A percentile compares a stretch with the other conserved stretches of the same genome.
Evolutionary conservation across 306 rosid genomes (phyloP).

Genomic region (Coriaria nepalensis): DNA sequence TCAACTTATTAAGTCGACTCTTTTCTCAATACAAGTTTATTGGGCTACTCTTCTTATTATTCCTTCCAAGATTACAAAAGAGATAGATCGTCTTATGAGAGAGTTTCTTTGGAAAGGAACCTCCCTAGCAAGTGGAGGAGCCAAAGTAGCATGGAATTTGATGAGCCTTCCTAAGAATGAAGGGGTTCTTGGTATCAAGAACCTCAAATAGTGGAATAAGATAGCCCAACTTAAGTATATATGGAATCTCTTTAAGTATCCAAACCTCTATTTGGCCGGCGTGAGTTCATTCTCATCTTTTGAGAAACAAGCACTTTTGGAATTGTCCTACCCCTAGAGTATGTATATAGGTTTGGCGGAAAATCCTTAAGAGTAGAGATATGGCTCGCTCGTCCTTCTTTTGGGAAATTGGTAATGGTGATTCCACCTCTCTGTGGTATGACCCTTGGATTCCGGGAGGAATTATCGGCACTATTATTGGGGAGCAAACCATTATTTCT

Average conservation of each 20-base stretch:
- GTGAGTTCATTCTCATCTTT: not conserved
- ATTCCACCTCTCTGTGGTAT: not conserved
- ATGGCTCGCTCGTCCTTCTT: not conserved
- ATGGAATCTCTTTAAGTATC: not conserved
- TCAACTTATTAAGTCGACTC: not conserved
- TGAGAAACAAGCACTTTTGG: not conserved
- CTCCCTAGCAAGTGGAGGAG: not conserved
- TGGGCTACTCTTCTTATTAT: not conserved
- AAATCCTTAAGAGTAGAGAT: no score
- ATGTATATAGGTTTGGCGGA: not conserved
- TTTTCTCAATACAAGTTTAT: not conserved
- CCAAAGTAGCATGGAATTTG: not conserved
- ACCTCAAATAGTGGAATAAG: not conserved
- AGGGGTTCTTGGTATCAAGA: not conserved
- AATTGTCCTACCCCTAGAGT: not conserved
- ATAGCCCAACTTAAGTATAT: not conserved
- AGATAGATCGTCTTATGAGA: not conserved
- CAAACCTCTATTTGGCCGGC: not conserved
- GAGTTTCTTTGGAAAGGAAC: not conserved
- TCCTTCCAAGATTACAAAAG: not conserved
- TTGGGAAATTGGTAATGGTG: not conserved
- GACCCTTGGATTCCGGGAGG: not conserved
- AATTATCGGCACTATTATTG: no score
- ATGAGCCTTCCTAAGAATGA: not conserved
- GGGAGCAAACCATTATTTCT: no score